Evolutionary conservation across 129 eudicot species (phyloP).

Genomic region (Helianthus annuus): HanXRQr2.0-SUNRISE NC_035449.2:184020393-184020892

Average conservation of each 20-base stretch:
- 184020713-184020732: conserved; percentile 62
- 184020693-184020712: conserved; percentile 67
- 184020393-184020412: conserved; percentile 30
- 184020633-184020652: conserved; percentile 1
- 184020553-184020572: conserved; percentile 63
- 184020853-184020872: conserved; percentile 65
- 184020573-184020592: conserved; percentile 58
- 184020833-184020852: conserved; percentile 11
- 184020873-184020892: conserved; percentile 65
- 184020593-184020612: not conserved
- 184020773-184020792: not conserved
- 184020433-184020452: not conserved
- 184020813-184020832: not conserved
- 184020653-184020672: conserved; percentile 56
- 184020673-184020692: conserved; percentile 80
- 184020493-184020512: conserved; percentile 9
- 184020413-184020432: conserved; percentile 30
- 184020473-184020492: conserved; percentile 37
- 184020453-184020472: conserved; percentile 1
- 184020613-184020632: not conserved
- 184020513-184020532: conserved; percentile 14
- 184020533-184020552: conserved; percentile 61
- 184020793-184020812: too few relatives aligned
- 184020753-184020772: not conserved
- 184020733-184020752: conserved; percentile 74